Percentiles rank a stretch among this genome's conserved stretches.
Evolutionary conservation across 805 yeast genomes (phyloP).

Genomic region (Wickerhamomyces alni): DNA sequence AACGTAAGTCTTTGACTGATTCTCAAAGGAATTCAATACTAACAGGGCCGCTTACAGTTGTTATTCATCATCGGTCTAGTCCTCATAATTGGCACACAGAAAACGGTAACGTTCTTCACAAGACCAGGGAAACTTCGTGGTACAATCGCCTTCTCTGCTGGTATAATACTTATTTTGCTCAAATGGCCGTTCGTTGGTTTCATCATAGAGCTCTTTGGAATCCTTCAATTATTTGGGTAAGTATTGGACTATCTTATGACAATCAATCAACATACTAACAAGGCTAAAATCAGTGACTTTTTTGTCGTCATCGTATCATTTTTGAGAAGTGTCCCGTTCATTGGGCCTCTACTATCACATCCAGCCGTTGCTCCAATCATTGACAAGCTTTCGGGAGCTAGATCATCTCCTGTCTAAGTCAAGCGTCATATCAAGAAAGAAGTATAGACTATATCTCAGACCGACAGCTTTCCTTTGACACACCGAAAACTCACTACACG

Average conservation of each 20-base stretch:
- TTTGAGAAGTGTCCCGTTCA: conserved; percentile 77
- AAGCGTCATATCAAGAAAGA: too few species aligned
- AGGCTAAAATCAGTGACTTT: conserved; percentile 50
- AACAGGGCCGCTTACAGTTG: conserved; percentile 7
- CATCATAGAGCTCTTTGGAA: conserved; percentile 80
- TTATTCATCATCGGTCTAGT: conserved; percentile 58
- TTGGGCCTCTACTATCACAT: conserved; percentile 79
- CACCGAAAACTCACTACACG: too few species aligned
- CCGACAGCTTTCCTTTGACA: too few species aligned
- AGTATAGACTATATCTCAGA: too few species aligned
- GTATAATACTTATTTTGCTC: conserved; percentile 67
- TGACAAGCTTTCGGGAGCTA: conserved; percentile 61
- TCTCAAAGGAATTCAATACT: conserved; percentile 23
- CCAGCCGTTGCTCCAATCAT: conserved; percentile 77
- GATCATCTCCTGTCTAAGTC: conserved; percentile 57
- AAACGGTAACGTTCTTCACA: conserved; percentile 76
- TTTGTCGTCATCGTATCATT: conserved; percentile 85
- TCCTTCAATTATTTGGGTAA: conserved; percentile 69
- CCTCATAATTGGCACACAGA: conserved; percentile 81
- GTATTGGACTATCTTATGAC: neutral
- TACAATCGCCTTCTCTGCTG: conserved; percentile 68
- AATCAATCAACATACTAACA: neutral
- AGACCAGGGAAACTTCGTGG: conserved; percentile 87
- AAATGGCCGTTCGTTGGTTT: conserved; percentile 84
- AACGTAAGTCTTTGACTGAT: conserved; percentile 71